Conservation (phyloP, 768 basidiomycete genomes). For the button mushroom (Agaricus bisporus) region DNA sequence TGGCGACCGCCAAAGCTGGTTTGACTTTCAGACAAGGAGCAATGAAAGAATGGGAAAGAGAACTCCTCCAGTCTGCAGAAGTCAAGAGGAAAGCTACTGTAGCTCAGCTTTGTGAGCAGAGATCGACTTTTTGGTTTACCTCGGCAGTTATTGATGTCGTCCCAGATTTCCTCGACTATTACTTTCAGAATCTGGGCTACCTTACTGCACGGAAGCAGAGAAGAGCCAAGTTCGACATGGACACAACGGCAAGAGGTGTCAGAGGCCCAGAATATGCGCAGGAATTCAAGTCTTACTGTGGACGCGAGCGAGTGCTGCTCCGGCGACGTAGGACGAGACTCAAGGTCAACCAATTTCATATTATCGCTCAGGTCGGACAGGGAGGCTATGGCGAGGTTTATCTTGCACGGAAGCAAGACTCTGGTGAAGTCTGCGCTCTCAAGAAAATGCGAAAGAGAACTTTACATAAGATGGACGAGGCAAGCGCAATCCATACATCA, state of each 20-base stretch:
- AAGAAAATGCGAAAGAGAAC: slow-evolving; percentile 98
- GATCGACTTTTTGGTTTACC: background rate
- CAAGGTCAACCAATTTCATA: slow-evolving; percentile 92
- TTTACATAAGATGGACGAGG: slow-evolving; percentile 98
- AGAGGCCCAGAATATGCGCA: slow-evolving; percentile 50
- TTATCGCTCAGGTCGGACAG: slow-evolving; percentile 98
- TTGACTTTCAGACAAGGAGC: slow-evolving; percentile 52
- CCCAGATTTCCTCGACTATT: slow-evolving; percentile 94
- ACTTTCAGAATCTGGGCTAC: slow-evolving; percentile 93
- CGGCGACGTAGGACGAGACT: slow-evolving; percentile 90
- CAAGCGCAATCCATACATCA: slow-evolving; percentile 20
- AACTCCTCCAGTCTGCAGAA: slow-evolving; percentile 78
- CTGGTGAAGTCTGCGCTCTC: slow-evolving; percentile 92
- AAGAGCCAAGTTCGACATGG: slow-evolving; percentile 73
- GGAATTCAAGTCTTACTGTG: slow-evolving; percentile 91
- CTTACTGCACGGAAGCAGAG: slow-evolving; percentile 82
- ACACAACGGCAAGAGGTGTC: slow-evolving; percentile 67
- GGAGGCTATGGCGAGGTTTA: slow-evolving; percentile 99
- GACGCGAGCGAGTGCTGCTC: slow-evolving; percentile 89
- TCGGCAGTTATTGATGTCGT: background rate
- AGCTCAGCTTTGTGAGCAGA: slow-evolving; percentile 81
- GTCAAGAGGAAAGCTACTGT: slow-evolving; percentile 95
- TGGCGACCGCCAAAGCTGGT: slow-evolving; percentile 57
- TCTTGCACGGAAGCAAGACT: slow-evolving; percentile 90
- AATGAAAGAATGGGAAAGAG: slow-evolving; percentile 77